Evolutionary conservation across 2,329 filamentous ascomycete genomes (phyloP).

Genomic region (Pestalotiopsis sp.): DNA sequence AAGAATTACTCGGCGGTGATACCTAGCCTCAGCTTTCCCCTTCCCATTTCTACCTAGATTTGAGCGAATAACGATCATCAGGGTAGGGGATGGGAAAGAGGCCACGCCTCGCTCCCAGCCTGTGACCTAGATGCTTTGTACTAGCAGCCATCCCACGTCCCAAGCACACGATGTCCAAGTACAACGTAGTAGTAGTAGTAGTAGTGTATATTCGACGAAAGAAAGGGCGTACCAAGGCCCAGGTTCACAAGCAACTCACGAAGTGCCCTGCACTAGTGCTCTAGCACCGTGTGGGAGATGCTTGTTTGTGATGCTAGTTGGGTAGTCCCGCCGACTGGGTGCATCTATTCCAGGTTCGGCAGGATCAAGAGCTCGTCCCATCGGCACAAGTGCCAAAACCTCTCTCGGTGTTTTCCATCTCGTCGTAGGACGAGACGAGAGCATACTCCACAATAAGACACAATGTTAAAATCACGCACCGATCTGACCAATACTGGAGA

Average conservation of each 20-base stretch:
- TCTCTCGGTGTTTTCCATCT: conserved; percentile 2
- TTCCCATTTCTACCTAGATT: too few relatives aligned
- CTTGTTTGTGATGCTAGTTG: not conserved
- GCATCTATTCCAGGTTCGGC: conserved; percentile 1
- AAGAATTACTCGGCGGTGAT: too few relatives aligned
- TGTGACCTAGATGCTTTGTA: not conserved
- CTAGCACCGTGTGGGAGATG: not conserved
- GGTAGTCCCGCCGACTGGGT: not conserved
- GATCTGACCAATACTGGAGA: conserved; percentile 8
- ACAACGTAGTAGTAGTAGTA: too few relatives aligned
- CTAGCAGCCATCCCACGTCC: not conserved
- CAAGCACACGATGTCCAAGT: not conserved
- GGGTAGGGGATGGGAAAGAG: not conserved
- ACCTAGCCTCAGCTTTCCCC: too few relatives aligned
- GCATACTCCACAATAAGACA: conserved; percentile 7
- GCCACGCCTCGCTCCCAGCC: not conserved
- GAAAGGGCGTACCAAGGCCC: not conserved
- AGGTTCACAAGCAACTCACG: not conserved
- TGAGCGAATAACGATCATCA: too few relatives aligned
- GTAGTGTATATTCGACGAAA: too few relatives aligned
- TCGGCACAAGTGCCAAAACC: not conserved
- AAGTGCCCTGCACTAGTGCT: not conserved
- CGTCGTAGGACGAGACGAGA: not conserved
- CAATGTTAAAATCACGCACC: conserved; percentile 10
- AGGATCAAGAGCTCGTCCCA: not conserved